A percentile compares a stretch with the other conserved stretches of the same genome.
phyloP scores from a whole-genome alignment of 1,284 basidiomycete species.

The Takashimella koratensis region DNA sequence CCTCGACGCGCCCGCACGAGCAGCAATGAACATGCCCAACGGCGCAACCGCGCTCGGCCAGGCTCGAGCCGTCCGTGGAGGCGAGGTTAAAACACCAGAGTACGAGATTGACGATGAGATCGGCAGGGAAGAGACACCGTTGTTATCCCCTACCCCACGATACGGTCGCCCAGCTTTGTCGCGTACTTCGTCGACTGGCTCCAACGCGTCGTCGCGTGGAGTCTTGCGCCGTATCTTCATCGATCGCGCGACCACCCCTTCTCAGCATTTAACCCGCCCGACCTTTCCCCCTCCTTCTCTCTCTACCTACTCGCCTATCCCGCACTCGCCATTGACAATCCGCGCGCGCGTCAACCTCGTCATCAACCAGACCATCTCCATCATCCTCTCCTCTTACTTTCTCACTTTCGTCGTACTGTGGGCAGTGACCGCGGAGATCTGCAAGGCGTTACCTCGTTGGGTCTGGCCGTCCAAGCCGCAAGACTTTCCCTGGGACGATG shows the following conservation, averaged over 20 bases:
- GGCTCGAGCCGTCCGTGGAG: constrained; percentile 36
- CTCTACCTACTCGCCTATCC: constrained; percentile 42
- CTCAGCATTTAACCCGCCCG: constrained; percentile 45
- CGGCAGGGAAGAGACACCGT: not conserved
- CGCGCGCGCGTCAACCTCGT: constrained; percentile 46
- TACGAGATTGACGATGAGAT: constrained; percentile 27
- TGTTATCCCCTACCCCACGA: not conserved
- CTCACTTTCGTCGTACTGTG: constrained; percentile 50
- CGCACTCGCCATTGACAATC: constrained; percentile 31
- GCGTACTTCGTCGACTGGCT: constrained; percentile 30
- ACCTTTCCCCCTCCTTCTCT: constrained; percentile 49
- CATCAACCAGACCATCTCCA: constrained; percentile 52
- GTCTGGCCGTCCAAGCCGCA: constrained; percentile 29
- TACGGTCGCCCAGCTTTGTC: constrained; percentile 16
- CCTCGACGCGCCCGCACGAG: constrained; percentile 42
- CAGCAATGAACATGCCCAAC: constrained; percentile 44
- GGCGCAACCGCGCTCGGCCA: constrained; percentile 33
- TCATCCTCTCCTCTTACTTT: constrained; percentile 55
- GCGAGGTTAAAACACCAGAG: constrained; percentile 36
- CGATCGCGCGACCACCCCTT: constrained; percentile 43
- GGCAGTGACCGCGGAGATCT: constrained; percentile 44
- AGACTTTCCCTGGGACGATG: constrained; percentile 55
- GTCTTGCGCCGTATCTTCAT: constrained; percentile 46
- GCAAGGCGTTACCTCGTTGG: constrained; percentile 35
- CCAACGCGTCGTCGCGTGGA: constrained; percentile 25